Conservation (phyloP, 805 yeast species). For the Yarrowia sp. region DNA sequence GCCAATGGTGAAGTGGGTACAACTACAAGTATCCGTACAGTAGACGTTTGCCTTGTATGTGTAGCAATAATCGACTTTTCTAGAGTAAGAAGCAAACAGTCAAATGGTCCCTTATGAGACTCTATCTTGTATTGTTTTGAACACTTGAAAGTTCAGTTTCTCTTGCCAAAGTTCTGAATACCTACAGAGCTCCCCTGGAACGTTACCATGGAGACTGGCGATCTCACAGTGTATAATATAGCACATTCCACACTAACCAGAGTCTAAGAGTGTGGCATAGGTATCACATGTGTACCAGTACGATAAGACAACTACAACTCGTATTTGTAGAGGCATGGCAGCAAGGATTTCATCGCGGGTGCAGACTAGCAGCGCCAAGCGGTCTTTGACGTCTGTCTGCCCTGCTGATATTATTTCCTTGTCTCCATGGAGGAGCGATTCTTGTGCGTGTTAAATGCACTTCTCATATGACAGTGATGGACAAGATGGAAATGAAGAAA, state of each 20-base stretch:
- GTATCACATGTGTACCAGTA: no score
- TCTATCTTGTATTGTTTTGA: no score
- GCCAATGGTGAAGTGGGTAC: no score
- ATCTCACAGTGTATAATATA: neutral
- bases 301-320: no score
- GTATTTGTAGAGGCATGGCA: no score
- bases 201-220: slow-evolving; percentile 11
- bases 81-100: no score
- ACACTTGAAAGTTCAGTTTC: neutral
- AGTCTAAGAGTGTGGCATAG: neutral
- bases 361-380: slow-evolving; percentile 10
- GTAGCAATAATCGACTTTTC: no score
- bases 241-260: slow-evolving; percentile 2
- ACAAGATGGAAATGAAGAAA: no score
- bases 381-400: neutral
- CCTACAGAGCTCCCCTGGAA: neutral
- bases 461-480: neutral
- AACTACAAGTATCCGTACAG: no score
- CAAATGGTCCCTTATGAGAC: no score
- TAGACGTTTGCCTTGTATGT: no score
- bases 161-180: no score
- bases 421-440: neutral
- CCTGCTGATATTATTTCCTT: slow-evolving; percentile 4
- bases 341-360: neutral
- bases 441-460: slow-evolving; percentile 1